Evolutionary conservation across 495 filamentous ascomycete species (phyloP).

Genomic region (Hyaloscypha variabilis): DNA sequence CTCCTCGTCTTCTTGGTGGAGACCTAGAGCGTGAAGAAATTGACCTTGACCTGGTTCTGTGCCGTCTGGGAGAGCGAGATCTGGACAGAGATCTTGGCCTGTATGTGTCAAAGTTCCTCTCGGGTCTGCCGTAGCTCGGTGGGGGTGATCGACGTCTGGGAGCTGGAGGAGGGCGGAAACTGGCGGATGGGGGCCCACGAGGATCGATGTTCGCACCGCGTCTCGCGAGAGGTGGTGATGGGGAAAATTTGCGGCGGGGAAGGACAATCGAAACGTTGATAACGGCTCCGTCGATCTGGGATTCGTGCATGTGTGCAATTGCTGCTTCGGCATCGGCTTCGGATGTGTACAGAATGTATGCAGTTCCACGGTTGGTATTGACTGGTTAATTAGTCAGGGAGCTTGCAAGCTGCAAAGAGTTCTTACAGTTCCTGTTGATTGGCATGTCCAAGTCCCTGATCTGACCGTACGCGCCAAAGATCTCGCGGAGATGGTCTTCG

Average conservation of each 20-base stretch:
- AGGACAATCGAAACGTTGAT: slow-evolving; percentile 94
- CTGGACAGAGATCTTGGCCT: slow-evolving; percentile 51
- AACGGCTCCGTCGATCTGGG: slow-evolving; percentile 84
- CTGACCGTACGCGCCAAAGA: slow-evolving; percentile 86
- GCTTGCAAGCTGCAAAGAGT: slow-evolving; percentile 2
- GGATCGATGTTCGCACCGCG: slow-evolving; percentile 52
- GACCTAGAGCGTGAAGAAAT: slow-evolving; percentile 56
- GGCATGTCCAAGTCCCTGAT: slow-evolving; percentile 89
- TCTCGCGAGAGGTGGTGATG: slow-evolving; percentile 49
- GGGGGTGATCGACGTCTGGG: slow-evolving; percentile 42
- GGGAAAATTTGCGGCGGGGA: slow-evolving; percentile 70
- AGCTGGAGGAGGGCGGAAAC: slow-evolving; percentile 38
- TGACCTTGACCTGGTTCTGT: slow-evolving; percentile 44
- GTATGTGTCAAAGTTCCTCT: slow-evolving; percentile 54
- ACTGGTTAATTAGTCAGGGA: slow-evolving; percentile 49
- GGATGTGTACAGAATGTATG: slow-evolving; percentile 84
- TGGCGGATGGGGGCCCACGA: slow-evolving; percentile 34
- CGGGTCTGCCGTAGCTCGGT: slow-evolving; percentile 41
- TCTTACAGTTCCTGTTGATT: slow-evolving; percentile 80
- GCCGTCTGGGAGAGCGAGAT: slow-evolving; percentile 47
- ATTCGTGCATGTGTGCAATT: slow-evolving; percentile 98
- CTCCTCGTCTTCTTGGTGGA: slow-evolving; percentile 47
- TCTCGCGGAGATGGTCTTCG: slow-evolving; percentile 83
- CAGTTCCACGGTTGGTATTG: slow-evolving; percentile 89
- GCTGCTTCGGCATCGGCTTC: slow-evolving; percentile 83